Conservation (phyloP, 257 asterid species). For the Gardenia jasminoides region DNA sequence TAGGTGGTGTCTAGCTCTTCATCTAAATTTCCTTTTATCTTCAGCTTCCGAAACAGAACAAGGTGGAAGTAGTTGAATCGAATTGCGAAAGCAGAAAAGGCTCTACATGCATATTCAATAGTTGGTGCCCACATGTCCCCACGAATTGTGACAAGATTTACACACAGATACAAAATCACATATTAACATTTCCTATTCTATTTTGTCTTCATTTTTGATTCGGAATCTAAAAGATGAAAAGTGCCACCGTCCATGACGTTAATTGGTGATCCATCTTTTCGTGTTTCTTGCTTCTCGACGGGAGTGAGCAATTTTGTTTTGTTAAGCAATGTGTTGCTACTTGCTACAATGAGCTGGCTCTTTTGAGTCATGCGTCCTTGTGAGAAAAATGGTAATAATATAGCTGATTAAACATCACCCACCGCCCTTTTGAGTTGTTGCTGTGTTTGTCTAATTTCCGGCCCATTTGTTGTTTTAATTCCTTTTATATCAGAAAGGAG, state of each 20-base stretch:
- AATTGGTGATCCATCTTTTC: not conserved
- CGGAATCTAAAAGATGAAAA: not conserved
- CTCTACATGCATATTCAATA: not conserved
- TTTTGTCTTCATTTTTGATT: not conserved
- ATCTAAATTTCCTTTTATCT: not conserved
- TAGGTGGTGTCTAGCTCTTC: not conserved
- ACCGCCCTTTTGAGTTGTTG: not conserved
- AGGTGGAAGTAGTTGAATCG: not conserved
- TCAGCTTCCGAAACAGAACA: too few species aligned
- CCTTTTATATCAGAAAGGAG: not conserved
- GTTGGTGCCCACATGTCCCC: not conserved
- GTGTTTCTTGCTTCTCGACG: not conserved
- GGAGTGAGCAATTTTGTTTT: not conserved
- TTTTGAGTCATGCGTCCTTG: not conserved
- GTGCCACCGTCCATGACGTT: not conserved
- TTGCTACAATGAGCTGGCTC: not conserved
- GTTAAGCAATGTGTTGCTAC: not conserved
- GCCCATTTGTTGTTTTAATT: not conserved
- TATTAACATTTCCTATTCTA: too few species aligned
- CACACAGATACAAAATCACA: not conserved
- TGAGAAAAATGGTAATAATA: too few species aligned
- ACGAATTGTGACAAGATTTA: not conserved
- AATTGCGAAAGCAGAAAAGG: not conserved
- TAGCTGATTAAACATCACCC: not conserved
- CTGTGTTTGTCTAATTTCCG: not conserved